These are phyloP conservation scores for Kregervanrija fluxuum DNA, from an alignment of 805 yeast species.

Conservation along the genomic window DNA sequence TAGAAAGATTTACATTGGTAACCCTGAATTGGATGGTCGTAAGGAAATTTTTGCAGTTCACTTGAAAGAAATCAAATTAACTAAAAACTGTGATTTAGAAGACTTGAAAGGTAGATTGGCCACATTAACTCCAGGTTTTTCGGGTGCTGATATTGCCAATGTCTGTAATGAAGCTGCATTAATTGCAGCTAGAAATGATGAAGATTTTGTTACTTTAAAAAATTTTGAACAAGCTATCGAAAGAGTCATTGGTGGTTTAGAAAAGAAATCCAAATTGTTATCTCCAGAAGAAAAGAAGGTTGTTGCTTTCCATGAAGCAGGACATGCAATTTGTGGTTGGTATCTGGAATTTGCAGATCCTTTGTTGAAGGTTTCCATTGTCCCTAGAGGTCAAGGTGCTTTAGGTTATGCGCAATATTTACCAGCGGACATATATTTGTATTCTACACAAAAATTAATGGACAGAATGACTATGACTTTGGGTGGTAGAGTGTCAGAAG, in stretches of 20 bases:
- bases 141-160: slow-evolving; percentile 95
- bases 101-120: slow-evolving; percentile 77
- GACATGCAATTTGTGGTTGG: slow-evolving; percentile 97
- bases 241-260: slow-evolving; percentile 91
- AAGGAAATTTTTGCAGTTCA: slow-evolving; percentile 82
- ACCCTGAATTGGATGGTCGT: slow-evolving; percentile 86
- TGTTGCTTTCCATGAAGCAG: slow-evolving; percentile 95
- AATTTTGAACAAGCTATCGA: slow-evolving; percentile 93
- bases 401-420: slow-evolving; percentile 93
- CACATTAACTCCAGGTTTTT: slow-evolving; percentile 89
- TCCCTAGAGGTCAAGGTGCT: slow-evolving; percentile 93
- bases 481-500: slow-evolving; percentile 91
- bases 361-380: slow-evolving; percentile 82
- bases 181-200: slow-evolving; percentile 78
- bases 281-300: slow-evolving; percentile 74
- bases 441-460: slow-evolving; percentile 64
- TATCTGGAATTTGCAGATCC: slow-evolving; percentile 84
- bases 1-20: slow-evolving; percentile 78
- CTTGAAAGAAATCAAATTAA: slow-evolving; percentile 49
- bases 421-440: slow-evolving; percentile 81
- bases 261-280: slow-evolving; percentile 72
- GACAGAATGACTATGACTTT: slow-evolving; percentile 92
- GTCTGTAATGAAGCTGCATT: slow-evolving; percentile 92
- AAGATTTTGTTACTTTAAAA: slow-evolving; percentile 48
- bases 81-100: slow-evolving; percentile 39